Base-by-base conservation (phyloP, 2,329 filamentous ascomycete species). In the Sporothrix globosa region DNA sequence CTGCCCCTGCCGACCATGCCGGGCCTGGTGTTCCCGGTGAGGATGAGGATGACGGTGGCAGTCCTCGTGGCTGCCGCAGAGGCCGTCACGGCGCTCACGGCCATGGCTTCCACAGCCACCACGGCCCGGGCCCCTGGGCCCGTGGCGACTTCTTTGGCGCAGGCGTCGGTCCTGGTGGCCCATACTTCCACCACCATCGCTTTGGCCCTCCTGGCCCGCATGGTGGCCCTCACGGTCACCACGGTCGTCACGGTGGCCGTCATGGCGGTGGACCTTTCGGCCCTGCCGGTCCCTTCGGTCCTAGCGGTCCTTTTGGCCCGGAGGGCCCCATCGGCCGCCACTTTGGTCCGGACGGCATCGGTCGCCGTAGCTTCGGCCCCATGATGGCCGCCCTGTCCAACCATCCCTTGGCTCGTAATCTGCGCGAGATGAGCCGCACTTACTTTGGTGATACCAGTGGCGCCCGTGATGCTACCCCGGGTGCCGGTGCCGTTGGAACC, bases 401-500 rank as follows among this genome's bases (percentile, higher is more conserved):
- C 71, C 82, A 85, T 73, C 83, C 83, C 7, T 77, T 82, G 71
- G 79, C 83, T 52, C 80, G 80, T 58, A 77, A 78, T 61, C 73
- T 85, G 70, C 80, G 80, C 5, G 58, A 63, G 39, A 63, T 63
- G 58, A 46, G 58, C 58, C 39, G 58, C 70, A 78, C 80, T 67
- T 74, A 79, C 69, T 72, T 70, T 56, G 44, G 48, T 41, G 27
- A 46, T n/a, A 53, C 70, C 54, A 71, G 73, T 50, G 77, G 78
- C 52, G 72, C 63, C 10, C 46, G 46, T 30, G 24, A 17, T 24
- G 48, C 48, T 34, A 39, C 52, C 24, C 9, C 53, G 4, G 17
- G 7, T 9, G 48, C n/a, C 24, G 11, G 70, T 39, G 17, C 14
- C 14, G 4, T 2, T 11, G 27, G 7, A n/a, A 27, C n/a, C 4